Evolutionary conservation across 208 protist genomes (phyloP), one percentile per base, ranked within the genome.

Genomic region (Entamoeba invadens): DNA sequence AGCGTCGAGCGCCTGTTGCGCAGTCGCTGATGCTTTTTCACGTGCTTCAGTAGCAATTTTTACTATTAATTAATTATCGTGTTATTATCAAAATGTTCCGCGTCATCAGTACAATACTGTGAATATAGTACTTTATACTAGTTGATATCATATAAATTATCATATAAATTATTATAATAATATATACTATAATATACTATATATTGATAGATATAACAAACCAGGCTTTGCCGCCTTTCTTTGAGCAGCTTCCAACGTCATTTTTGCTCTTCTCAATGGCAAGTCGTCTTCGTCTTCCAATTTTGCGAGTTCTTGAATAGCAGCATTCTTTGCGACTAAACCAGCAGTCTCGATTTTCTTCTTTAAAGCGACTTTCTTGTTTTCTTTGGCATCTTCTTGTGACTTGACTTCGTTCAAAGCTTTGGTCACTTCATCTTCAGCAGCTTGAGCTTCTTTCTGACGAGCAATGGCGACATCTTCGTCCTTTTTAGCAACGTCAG

Each of bases 171-270:
- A n/a, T n/a, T n/a, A n/a, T n/a, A n/a, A n/a, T n/a, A n/a, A n/a
- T n/a, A n/a, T n/a, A n/a, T n/a, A n/a, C n/a, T n/a, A n/a, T n/a
- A n/a, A n/a, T n/a, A n/a, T n/a, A n/a, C n/a, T n/a, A n/a, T n/a
- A n/a, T n/a, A n/a, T n/a, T n/a, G n/a, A n/a, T n/a, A n/a, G n/a
- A n/a, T n/a, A n/a, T n/a, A n/a, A n/a, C n/a, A n/a, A n/a, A n/a
- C n/a, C 47, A 16, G 94, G 94, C 47, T 95, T 94, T 46, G 94
- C 94, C n/a, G 94, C 94, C 91, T 94, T 95, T 91, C 92, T 95
- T 14, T 77, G 91, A 93, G 91, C 42, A 16, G 91, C 94, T 92
- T 95, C 94, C n/a, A 91, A 45, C 44, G 94, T 94, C 47, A 94
- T 95, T 92, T 95, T 95, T 50, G 94, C 94, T 57, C 51, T 93